Evolutionary conservation across 2,329 filamentous ascomycete species (phyloP), one percentile per base, ranked within the genome.

Genomic region (Aspergillus quadrilineatus): DNA sequence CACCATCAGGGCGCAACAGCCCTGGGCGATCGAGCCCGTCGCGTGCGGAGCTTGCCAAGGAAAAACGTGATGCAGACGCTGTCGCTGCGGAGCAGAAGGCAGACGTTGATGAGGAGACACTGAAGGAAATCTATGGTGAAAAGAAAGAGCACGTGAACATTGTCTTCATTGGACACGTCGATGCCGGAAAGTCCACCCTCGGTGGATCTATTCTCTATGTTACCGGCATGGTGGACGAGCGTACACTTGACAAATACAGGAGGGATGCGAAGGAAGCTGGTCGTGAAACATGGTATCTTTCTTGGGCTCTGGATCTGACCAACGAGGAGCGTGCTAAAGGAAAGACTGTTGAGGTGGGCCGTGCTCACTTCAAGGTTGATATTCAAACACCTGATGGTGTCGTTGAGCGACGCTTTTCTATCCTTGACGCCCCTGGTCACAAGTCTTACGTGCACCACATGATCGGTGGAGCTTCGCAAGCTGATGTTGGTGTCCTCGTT

Each of bases 221-320:
- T 51, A 97, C 93, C 4, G 94, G 94, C 59, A 99, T 97, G 94
- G 94, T 99, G n/a, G 95, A 99, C 70, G 92, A 99, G 77, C 86
- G 94, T 73, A 99, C 94, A 36, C 85, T 99, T 82, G 94, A 99
- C 53, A 99, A 99, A 78, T 96, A 96, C 82, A 96, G 93, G 84
- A 86, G 85, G 66, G 95, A 99, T 69, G 93, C 94, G 50, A 97
- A 96, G 81, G 94, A 97, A 9, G 83, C 94, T 63, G 94, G 94
- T 52, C 89, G 92, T 79, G 94, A 97, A 79, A 96, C 93, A 3
- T 99, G 94, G 94, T 99, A 97, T 75, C 83, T 99, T 22, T 99
- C 94, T 43, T 99, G 95, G 94, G 95, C 92, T 60, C 84, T 99
- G 67, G 94, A 99, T 82, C 75, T 97, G 74, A 99, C 92, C 65